A percentile compares a stretch with the other conserved stretches of the same genome.
Evolutionary conservation across 2,329 filamentous ascomycete species (phyloP).

Genomic region (Emydomyces testavorans): DNA sequence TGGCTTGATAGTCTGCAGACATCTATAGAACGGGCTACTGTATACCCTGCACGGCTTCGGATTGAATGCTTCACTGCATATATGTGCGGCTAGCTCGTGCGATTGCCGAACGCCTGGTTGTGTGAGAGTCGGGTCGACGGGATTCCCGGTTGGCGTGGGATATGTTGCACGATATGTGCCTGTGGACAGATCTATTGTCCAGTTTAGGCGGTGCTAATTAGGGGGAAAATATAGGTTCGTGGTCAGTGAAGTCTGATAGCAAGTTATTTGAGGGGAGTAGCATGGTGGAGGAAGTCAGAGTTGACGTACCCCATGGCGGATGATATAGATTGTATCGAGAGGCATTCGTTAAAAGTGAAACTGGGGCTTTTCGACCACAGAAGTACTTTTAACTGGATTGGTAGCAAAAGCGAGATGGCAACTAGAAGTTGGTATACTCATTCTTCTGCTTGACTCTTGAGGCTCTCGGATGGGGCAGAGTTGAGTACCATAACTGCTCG

Average conservation of each 20-base stretch:
- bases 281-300: not conserved
- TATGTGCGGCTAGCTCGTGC: conserved; percentile 52
- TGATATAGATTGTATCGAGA: conserved; percentile 61
- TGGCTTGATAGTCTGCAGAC: conserved; percentile 72
- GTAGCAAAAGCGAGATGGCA: too few species aligned
- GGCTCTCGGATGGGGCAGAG: conserved; percentile 7
- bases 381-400: too few species aligned
- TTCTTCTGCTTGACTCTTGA: too few species aligned
- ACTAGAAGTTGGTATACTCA: too few species aligned
- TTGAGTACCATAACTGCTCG: not conserved
- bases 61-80: conserved; percentile 22
- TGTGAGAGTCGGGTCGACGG: conserved; percentile 77
- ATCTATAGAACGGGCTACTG: conserved; percentile 76
- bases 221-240: conserved; percentile 10
- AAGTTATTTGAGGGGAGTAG: not conserved
- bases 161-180: conserved; percentile 65
- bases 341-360: conserved; percentile 38
- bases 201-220: conserved; percentile 76
- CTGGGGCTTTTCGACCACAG: too few species aligned
- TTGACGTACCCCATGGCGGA: conserved; percentile 60
- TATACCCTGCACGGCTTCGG: conserved; percentile 50
- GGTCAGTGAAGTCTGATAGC: not conserved
- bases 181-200: conserved; percentile 69
- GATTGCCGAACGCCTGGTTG: conserved; percentile 78
- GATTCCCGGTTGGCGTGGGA: conserved; percentile 72